A percentile compares a stretch with the other conserved stretches of the same genome.
Evolutionary conservation across 2,329 filamentous ascomycete genomes (phyloP).

Genomic region (Lizonia empirigonia): DNA sequence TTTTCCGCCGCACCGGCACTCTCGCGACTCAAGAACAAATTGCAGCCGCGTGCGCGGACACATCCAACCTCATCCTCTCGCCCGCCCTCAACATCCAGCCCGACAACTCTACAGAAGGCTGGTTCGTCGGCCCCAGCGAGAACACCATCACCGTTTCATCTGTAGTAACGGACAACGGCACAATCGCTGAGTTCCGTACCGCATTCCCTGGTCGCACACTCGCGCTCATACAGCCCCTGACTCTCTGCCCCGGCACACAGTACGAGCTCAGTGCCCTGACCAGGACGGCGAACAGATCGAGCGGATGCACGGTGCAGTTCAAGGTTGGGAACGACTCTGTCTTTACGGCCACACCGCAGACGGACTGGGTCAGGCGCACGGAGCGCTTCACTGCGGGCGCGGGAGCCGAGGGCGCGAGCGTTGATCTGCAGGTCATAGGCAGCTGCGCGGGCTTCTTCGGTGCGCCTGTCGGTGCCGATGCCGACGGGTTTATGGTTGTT

Average conservation of each 20-base stretch:
- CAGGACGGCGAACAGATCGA: conserved; percentile 23
- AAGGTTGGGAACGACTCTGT: conserved; percentile 22
- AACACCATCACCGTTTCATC: conserved; percentile 26
- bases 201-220: conserved; percentile 27
- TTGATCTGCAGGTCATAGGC: conserved; percentile 27
- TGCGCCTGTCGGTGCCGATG: conserved; percentile 19
- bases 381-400: conserved; percentile 28
- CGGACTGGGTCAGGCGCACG: conserved; percentile 16
- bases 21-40: conserved; percentile 35
- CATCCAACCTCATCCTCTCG: conserved; percentile 35
- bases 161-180: conserved; percentile 15
- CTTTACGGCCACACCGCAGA: conserved; percentile 24
- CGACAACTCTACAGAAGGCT: conserved; percentile 25
- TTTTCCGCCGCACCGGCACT: conserved; percentile 21
- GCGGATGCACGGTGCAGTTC: conserved; percentile 28
- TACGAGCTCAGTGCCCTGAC: conserved; percentile 26
- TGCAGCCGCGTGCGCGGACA: conserved; percentile 31
- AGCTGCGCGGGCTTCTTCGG: conserved; percentile 31
- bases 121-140: conserved; percentile 26
- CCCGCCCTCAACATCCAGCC: conserved; percentile 28
- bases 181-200: conserved; percentile 31
- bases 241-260: conserved; percentile 33
- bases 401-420: conserved; percentile 25
- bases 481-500: conserved; percentile 25
- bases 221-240: conserved; percentile 33